Percentiles rank a stretch among this genome's conserved stretches.
Conservation (phyloP, 2,329 filamentous ascomycete species). For the Leptographium procerum region DNA sequence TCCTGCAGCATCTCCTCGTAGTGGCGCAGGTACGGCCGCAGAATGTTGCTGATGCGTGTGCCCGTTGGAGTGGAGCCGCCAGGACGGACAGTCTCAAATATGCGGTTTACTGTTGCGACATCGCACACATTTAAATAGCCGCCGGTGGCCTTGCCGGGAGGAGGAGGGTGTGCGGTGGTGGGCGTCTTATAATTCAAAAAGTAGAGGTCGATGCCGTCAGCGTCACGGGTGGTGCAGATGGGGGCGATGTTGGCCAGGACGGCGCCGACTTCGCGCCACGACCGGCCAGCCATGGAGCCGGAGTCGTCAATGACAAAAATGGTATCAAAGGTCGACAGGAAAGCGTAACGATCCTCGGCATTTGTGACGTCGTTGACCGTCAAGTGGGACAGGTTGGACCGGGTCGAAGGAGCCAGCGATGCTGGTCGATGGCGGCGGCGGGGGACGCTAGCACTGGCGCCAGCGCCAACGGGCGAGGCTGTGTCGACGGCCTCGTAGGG, state of each 20-base stretch:
- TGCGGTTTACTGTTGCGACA: slow-evolving; percentile 44
- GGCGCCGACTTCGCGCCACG: slow-evolving; percentile 62
- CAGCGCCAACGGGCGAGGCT: not conserved
- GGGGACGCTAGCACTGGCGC: not conserved
- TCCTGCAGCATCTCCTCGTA: slow-evolving; percentile 26
- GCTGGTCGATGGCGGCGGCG: not conserved
- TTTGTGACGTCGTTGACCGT: slow-evolving; percentile 21
- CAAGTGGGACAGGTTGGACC: slow-evolving; percentile 8
- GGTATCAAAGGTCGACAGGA: slow-evolving; percentile 73
- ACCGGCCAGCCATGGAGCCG: slow-evolving; percentile 68
- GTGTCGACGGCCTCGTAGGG: slow-evolving; percentile 16
- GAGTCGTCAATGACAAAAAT: slow-evolving; percentile 87
- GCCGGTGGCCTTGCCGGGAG: slow-evolving; percentile 26
- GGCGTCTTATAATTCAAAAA: slow-evolving; percentile 63
- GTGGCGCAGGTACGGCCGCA: slow-evolving; percentile 56
- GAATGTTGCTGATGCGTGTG: slow-evolving; percentile 55
- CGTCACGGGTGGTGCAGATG: slow-evolving; percentile 68
- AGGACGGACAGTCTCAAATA: slow-evolving; percentile 62
- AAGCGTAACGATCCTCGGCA: slow-evolving; percentile 59
- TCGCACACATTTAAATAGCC: slow-evolving; percentile 56
- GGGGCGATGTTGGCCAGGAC: slow-evolving; percentile 66
- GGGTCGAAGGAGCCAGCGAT: slow-evolving; percentile 15
- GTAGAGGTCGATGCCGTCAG: slow-evolving; percentile 80
- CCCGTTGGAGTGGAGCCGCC: slow-evolving; percentile 64
- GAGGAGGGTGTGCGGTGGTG: slow-evolving; percentile 18